A percentile compares a stretch with the other conserved stretches of the same genome.
Conservation (phyloP, 2,329 filamentous ascomycete genomes). For the Drechslerella stenobrocha region DNA sequence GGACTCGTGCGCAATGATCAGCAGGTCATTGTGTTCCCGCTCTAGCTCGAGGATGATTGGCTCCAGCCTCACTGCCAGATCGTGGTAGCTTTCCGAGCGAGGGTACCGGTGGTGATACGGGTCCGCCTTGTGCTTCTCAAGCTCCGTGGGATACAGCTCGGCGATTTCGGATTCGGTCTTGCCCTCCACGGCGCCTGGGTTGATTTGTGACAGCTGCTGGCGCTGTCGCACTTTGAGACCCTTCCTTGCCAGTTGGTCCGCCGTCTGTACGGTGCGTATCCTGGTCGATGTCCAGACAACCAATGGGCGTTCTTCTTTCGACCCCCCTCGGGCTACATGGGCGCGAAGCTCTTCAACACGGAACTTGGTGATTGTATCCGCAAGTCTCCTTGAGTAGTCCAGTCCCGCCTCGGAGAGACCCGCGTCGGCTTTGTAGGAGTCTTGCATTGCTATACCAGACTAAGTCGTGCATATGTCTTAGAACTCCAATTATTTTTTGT, state of each 20-base stretch:
- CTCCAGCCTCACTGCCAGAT: conserved; percentile 94
- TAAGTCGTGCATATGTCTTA: conserved; percentile 51
- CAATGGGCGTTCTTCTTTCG: conserved; percentile 73
- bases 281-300: conserved; percentile 95
- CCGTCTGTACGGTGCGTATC: conserved; percentile 85
- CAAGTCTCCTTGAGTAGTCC: conserved; percentile 82
- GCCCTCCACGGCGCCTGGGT: conserved; percentile 93
- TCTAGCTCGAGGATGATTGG: conserved; percentile 97
- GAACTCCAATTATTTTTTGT: neutral
- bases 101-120: conserved; percentile 97
- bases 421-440: conserved; percentile 89
- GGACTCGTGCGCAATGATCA: conserved; percentile 97
- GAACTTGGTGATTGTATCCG: conserved; percentile 77
- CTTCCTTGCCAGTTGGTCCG: conserved; percentile 73
- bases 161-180: conserved; percentile 82
- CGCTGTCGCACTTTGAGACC: conserved; percentile 88
- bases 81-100: conserved; percentile 79
- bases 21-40: conserved; percentile 92
- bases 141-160: conserved; percentile 82
- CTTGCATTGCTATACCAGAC: conserved; percentile 81
- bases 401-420: conserved; percentile 77
- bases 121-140: conserved; percentile 87
- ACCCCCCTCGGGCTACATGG: conserved; percentile 69
- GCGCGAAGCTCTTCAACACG: conserved; percentile 77
- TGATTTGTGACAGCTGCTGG: conserved; percentile 95